Evolutionary conservation across 352 stramenopile species (phyloP).

Genomic region (Pythium dissotocum): DNA sequence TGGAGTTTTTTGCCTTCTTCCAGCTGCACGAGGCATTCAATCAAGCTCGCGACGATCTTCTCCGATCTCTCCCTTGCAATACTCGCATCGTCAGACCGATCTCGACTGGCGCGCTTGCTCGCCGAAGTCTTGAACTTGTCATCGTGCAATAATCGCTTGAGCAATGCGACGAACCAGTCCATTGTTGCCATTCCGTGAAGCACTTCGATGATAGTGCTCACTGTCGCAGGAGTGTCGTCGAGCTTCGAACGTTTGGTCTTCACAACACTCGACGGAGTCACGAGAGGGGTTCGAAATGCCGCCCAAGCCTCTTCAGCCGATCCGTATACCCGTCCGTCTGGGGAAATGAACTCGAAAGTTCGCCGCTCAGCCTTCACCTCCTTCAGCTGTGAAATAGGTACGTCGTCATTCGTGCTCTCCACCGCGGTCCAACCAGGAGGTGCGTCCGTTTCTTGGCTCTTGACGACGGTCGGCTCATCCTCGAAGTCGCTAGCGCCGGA

Average conservation of each 20-base stretch:
- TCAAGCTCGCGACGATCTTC: constrained; percentile 65
- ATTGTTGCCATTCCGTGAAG: constrained; percentile 69
- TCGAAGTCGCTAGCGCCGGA: constrained; percentile 40
- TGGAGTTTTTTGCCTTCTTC: constrained; percentile 65
- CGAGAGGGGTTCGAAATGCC: constrained; percentile 45
- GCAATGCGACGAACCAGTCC: constrained; percentile 70
- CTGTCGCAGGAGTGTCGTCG: constrained; percentile 58
- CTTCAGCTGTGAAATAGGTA: not conserved
- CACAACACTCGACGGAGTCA: constrained; percentile 66
- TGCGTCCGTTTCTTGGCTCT: constrained; percentile 20
- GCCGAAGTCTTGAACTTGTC: constrained; percentile 25
- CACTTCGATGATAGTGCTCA: constrained; percentile 77
- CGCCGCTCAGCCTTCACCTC: not conserved
- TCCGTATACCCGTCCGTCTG: constrained; percentile 46
- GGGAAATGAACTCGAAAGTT: constrained; percentile 50
- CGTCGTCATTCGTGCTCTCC: constrained; percentile 3
- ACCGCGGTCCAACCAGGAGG: constrained; percentile 57
- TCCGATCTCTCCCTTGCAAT: constrained; percentile 54
- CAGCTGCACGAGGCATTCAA: constrained; percentile 67
- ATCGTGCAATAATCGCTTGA: constrained; percentile 59
- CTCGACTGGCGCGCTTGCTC: constrained; percentile 31
- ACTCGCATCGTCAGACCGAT: constrained; percentile 49
- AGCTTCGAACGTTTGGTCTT: constrained; percentile 64
- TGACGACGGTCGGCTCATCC: constrained; percentile 24
- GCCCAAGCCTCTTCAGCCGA: constrained; percentile 69